Evolutionary conservation across 495 filamentous ascomycete genomes (phyloP).

Genomic region (Xanthoparmelia taractica): DNA sequence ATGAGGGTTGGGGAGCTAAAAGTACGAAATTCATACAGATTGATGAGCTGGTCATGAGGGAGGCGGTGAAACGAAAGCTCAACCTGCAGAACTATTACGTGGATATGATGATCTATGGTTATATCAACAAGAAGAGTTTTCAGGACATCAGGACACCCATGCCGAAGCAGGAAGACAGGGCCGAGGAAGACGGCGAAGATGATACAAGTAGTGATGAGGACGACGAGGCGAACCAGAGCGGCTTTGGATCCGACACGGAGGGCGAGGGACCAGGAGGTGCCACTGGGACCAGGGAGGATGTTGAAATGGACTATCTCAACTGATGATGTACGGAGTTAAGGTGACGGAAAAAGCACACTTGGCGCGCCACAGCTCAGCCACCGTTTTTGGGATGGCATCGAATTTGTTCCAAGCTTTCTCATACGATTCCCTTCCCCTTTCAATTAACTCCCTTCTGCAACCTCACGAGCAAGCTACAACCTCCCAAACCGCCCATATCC

Average conservation of each 20-base stretch:
- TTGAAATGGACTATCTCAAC: not conserved
- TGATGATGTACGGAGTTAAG: too few species aligned
- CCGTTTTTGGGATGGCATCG: too few species aligned
- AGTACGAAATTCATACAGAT: constrained; percentile 39
- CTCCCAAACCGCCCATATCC: not conserved
- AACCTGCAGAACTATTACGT: constrained; percentile 36
- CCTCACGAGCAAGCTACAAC: not conserved
- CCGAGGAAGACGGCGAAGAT: constrained; percentile 2
- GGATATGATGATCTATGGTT: constrained; percentile 49
- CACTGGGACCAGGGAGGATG: not conserved
- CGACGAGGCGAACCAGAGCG: not conserved
- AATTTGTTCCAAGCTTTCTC: too few species aligned
- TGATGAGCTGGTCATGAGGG: constrained; percentile 49
- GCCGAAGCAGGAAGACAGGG: constrained; percentile 17
- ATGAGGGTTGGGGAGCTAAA: constrained; percentile 45
- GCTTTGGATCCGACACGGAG: not conserved
- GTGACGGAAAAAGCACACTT: too few species aligned
- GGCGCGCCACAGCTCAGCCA: too few species aligned
- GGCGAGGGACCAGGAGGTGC: constrained; percentile 9
- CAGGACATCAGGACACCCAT: constrained; percentile 28
- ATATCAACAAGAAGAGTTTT: constrained; percentile 39
- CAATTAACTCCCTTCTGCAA: not conserved
- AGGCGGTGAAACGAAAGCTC: constrained; percentile 42
- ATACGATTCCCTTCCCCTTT: too few species aligned
- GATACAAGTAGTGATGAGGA: constrained; percentile 4